Base-by-base conservation (phyloP, 805 yeast genomes). In the Zygosaccharomyces gambellarensis region DNA sequence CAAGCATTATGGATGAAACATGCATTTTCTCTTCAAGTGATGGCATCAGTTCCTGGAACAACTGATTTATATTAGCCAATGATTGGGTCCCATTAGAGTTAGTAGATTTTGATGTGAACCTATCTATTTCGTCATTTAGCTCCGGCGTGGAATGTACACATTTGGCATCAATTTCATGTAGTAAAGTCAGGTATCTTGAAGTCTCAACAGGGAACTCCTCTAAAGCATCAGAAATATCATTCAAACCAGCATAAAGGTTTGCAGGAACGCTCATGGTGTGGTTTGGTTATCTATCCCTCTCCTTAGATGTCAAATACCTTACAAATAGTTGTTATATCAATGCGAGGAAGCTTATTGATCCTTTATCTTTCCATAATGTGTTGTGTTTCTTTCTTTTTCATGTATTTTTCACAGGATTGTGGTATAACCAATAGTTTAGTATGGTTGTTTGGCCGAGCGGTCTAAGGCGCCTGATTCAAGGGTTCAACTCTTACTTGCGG, bases 1-100 rank as follows among this genome's bases (percentile, higher is more conserved):
- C 97, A 28, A 87, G 78, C 21, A 97, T 97, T 36, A 88, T 83
- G 1, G 92, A 84, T 4, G 97, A 92, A 38, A 94, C 97, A 66
- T 92, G 97, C 95, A 94, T 89, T 69, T 94, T 94, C 65, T 94
- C 97, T 64, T 92, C 98, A 48, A 92, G 70, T 53, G 96, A 87
- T 0, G 98, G 97, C 73, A 92, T 81, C 48, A 92, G 74, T 50
- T 87, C 96, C 54, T 75, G 72, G 17, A 81, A 71, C 30, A 73
- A 56, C 12, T 58, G 57, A 29, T 76, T 73, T 28, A 80, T 72
- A 10, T 52, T 48, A 34, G 65, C 69, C 22, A 62, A 43, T 54
- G 65, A 63, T 29, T 59, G 50, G 47, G 59, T 57, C 58, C 63
- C 45, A 9, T 23, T 39, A 4, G 44, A 43, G 3, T 39, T 45